Percentiles rank a stretch among this genome's conserved stretches.
Evolutionary conservation across 768 basidiomycete genomes (phyloP).

Genomic region (Auricularia cornea): DNA sequence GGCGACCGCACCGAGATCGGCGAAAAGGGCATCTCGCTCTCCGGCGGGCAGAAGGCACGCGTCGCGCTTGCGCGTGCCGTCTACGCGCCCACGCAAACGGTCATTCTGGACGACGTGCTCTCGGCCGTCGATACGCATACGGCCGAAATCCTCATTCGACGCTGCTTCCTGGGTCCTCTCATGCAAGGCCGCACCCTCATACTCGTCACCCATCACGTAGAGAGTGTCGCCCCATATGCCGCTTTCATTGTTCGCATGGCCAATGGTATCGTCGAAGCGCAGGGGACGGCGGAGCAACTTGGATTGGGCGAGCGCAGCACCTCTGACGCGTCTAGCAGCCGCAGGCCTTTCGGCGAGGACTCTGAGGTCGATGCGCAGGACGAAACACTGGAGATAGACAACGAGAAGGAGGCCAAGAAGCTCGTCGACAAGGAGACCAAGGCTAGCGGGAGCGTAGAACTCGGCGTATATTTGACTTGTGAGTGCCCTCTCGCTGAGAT

Average conservation of each 20-base stretch:
- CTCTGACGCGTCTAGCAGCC: constrained; percentile 19
- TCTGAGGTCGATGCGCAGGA: background rate
- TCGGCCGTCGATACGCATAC: constrained; percentile 72
- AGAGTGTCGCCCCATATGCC: constrained; percentile 69
- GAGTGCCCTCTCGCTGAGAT: no score
- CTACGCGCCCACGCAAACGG: constrained; percentile 53
- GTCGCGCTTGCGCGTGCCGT: constrained; percentile 72
- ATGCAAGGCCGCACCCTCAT: constrained; percentile 62
- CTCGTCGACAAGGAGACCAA: background rate
- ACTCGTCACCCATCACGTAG: constrained; percentile 79
- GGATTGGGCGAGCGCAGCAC: constrained; percentile 43
- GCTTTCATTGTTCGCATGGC: constrained; percentile 70
- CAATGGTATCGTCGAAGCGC: constrained; percentile 70
- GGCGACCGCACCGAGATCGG: constrained; percentile 77
- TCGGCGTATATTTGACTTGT: background rate
- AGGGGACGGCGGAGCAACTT: constrained; percentile 61
- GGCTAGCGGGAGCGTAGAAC: background rate
- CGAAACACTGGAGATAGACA: background rate
- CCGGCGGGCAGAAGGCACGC: constrained; percentile 66
- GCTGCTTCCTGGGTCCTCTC: constrained; percentile 56
- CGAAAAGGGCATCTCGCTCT: constrained; percentile 62
- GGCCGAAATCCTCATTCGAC: constrained; percentile 55
- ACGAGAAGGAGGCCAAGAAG: background rate
- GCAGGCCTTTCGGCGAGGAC: no score
- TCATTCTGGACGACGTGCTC: background rate